These are phyloP conservation scores for Exophiala lecanii-corni DNA, from an alignment of 2,329 filamentous ascomycete genomes.

Conservation along the genomic window DNA sequence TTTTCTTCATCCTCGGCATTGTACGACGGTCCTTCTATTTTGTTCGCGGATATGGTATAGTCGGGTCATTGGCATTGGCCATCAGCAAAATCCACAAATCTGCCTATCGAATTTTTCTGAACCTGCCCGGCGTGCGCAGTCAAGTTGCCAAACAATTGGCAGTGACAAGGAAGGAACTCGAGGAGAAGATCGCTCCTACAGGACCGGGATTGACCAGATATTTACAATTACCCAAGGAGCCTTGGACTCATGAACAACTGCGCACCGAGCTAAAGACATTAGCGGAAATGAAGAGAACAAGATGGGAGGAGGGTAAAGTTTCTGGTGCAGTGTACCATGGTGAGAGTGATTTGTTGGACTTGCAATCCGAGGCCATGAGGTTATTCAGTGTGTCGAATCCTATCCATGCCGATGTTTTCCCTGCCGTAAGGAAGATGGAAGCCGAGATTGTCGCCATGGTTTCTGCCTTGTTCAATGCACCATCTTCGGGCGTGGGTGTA, in stretches of 20 bases:
- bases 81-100: constrained; percentile 68
- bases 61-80: constrained; percentile 71
- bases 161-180: constrained; percentile 73
- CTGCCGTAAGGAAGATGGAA: constrained; percentile 98
- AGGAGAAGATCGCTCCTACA: constrained; percentile 74
- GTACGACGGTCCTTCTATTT: constrained; percentile 75
- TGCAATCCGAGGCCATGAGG: constrained; percentile 90
- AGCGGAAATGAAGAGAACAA: constrained; percentile 82
- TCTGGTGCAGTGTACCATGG: constrained; percentile 96
- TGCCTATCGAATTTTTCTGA: constrained; percentile 80
- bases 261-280: constrained; percentile 74
- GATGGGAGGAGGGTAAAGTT: constrained; percentile 94
- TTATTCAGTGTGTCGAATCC: constrained; percentile 95
- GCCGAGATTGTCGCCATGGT: constrained; percentile 96
- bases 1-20: constrained; percentile 81
- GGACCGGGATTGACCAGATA: constrained; percentile 68
- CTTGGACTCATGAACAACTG: constrained; percentile 74
- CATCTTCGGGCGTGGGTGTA: constrained; percentile 77
- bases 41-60: constrained; percentile 78
- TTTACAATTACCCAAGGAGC: constrained; percentile 72
- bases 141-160: constrained; percentile 81
- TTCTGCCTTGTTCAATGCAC: constrained; percentile 81
- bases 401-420: constrained; percentile 97
- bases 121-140: constrained; percentile 76
- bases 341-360: constrained; percentile 70